Evolutionary conservation across 805 yeast species (phyloP), one percentile per base, ranked within the genome.

Genomic region (Yamadazyma kitorensis): DNA sequence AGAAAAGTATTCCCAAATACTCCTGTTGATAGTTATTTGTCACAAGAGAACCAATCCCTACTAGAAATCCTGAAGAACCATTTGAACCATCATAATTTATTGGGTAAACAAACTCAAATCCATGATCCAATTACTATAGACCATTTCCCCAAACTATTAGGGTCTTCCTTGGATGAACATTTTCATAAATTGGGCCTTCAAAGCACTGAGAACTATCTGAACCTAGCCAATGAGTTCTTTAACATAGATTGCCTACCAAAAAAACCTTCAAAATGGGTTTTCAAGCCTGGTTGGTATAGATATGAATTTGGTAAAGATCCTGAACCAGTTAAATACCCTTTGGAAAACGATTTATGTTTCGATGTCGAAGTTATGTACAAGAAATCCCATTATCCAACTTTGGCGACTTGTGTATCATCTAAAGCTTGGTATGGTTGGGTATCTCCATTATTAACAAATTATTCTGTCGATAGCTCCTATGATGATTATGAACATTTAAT

Each of bases 391-490:
- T 89, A 78, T 52, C 81, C 98, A 0, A 76, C 84, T 0, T 53
- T 93, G 57, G 96, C 96, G 2, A 74, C 85, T 0, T 95, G 96
- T 8, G 80, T 72, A 2, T 78, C 96, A 0, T 54, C 69, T 0
- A 64, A 71, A 7, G 95, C 96, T 0, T 88, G 97, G 95, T 93
- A 89, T 52, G 79, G 81, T 0, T 93, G 99, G 99, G 80, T 87
- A 6, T 87, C 96, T 0, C 98, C 99, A 0, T 80, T 72, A 53
- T 55, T 93, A 14, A 70, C 83, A 1, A 74, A 73, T 2, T 78
- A 76, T 31, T 60, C 78, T 2, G 25, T 39, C 3, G 61, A 65
- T 5, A 47, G 55, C 2, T 50, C 61, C 13, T 34, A 43, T 26
- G 27, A 47, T 17, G 60, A 63, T 36, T 64, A 54, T 51, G 72